Evolutionary conservation across 164 flowering plant species (phyloP), one percentile per base, ranked within the genome.

Genomic region (Vitis rotundifolia): DNA sequence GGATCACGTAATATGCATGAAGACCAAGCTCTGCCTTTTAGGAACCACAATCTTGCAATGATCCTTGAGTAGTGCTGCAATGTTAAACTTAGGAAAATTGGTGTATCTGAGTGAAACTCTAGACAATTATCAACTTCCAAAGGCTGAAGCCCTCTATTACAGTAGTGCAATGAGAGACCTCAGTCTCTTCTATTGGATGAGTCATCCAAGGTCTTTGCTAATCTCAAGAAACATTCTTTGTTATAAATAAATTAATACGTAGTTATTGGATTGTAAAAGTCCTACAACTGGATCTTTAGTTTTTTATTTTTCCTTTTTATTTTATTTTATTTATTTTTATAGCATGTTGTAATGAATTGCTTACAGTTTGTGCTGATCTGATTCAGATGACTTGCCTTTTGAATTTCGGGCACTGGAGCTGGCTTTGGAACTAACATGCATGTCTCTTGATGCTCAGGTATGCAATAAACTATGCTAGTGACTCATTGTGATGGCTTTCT

Each of bases 351-450:
- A 48, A 49, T 75, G 55, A 60, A 47, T 66, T 64, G 70, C 77
- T 84, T 64, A 81, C 82, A 62, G 13, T 16, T 29, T 68, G 56
- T 68, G 51, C 64, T 69, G 59, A 54, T 80, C 73, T 82, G 74
- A 75, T 79, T 78, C 92, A 95, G 99, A 91, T 85, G 89, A 89
- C 80, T 82, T 95, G 69, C 97, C 98, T 66, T 93, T 95, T 78
- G 99, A 95, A 78, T 91, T 95, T 74, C 87, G 82, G 76, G 98
- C 99, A 67, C 73, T 95, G 80, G 99, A 95, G 85, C 84, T 95
- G 73, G 98, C 98, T 74, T 81, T 95, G 88, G 99, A 95, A 69
- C 75, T 91, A 19, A 87, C 93, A 49, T 93, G 99, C 84, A 81
- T 77, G 78, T 84, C 90, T 70, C 89, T 95, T 70, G 98, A 95